Evolutionary conservation across 1,139 yeast genomes (phyloP).

Genomic region (Sugiyamaella paludigena): DNA sequence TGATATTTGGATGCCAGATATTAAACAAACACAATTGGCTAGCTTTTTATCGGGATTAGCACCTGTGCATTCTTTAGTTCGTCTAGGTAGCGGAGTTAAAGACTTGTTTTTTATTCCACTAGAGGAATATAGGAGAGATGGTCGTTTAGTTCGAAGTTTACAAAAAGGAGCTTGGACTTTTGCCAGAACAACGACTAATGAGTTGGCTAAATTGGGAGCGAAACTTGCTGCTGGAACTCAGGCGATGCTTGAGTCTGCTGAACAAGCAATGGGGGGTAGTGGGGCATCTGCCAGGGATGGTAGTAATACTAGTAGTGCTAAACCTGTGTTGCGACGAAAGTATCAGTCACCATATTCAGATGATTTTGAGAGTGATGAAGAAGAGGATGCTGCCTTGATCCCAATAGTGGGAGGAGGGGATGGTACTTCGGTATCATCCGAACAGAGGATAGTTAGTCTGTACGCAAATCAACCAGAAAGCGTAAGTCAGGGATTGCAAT

Average conservation of each 20-base stretch:
- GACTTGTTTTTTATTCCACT: slow-evolving; percentile 73
- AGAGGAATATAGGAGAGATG: slow-evolving; percentile 70
- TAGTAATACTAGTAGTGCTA: slow-evolving; percentile 1
- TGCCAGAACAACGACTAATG: slow-evolving; percentile 77
- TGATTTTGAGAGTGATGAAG: slow-evolving; percentile 34
- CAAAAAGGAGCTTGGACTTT: slow-evolving; percentile 78
- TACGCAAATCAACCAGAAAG: slow-evolving; percentile 83
- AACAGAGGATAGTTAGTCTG: slow-evolving; percentile 51
- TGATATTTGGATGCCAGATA: slow-evolving; percentile 82
- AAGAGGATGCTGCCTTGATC: slow-evolving; percentile 19
- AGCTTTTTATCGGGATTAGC: slow-evolving; percentile 82
- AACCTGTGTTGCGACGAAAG: slow-evolving; percentile 4
- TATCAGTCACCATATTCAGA: slow-evolving; percentile 30
- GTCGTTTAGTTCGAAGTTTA: slow-evolving; percentile 63
- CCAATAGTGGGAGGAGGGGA: too few relatives aligned
- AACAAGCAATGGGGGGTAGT: slow-evolving; percentile 67
- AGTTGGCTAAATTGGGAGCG: slow-evolving; percentile 76
- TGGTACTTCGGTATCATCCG: slow-evolving; percentile 22
- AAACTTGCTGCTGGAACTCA: slow-evolving; percentile 90
- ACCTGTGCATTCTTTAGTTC: slow-evolving; percentile 73
- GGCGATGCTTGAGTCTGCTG: slow-evolving; percentile 74
- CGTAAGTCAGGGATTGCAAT: slow-evolving; percentile 65
- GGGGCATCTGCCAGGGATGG: slow-evolving; percentile 49
- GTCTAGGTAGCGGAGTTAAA: slow-evolving; percentile 74
- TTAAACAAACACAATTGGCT: slow-evolving; percentile 70